A percentile compares a stretch with the other conserved stretches of the same genome.
Evolutionary conservation across 257 asterid species (phyloP).

Genomic region (Mentha longifolia): DNA sequence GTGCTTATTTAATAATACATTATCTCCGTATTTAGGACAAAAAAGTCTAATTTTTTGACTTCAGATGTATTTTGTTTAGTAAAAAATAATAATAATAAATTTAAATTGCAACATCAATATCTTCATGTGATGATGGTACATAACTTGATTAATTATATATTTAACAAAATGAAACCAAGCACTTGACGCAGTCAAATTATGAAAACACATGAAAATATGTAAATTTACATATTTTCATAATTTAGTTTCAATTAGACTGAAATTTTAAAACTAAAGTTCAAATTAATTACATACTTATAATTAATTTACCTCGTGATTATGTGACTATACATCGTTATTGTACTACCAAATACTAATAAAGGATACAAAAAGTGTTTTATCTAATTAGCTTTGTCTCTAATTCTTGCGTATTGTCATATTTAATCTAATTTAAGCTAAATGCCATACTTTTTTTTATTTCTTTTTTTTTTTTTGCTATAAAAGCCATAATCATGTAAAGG

Average conservation of each 20-base stretch:
- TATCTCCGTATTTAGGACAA: slow-evolving; percentile 21
- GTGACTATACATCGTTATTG: neutral
- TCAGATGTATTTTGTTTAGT: slow-evolving; percentile 11
- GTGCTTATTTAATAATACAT: slow-evolving; percentile 4
- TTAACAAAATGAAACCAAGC: neutral
- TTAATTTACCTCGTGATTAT: neutral
- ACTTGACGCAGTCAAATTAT: neutral
- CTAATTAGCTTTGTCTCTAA: neutral
- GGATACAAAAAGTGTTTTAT: neutral
- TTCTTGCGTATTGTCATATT: neutral
- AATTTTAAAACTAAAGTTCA: no score
- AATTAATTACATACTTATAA: no score
- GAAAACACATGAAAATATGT: neutral
- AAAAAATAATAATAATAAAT: neutral
- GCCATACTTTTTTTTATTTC: no score
- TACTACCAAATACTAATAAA: neutral
- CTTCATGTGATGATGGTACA: slow-evolving; percentile 6
- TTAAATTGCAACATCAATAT: slow-evolving; percentile 25
- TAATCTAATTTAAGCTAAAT: neutral
- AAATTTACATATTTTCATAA: neutral
- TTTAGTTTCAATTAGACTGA: neutral
- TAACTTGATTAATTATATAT: neutral
- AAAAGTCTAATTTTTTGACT: slow-evolving; percentile 22
- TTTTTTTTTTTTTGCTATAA: no score
- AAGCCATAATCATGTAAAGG: neutral